A percentile compares a stretch with the other conserved stretches of the same genome.
These are phyloP conservation scores for Henckelia pumila DNA, from an alignment of 257 asterid genomes.

Conservation along the genomic window DNA sequence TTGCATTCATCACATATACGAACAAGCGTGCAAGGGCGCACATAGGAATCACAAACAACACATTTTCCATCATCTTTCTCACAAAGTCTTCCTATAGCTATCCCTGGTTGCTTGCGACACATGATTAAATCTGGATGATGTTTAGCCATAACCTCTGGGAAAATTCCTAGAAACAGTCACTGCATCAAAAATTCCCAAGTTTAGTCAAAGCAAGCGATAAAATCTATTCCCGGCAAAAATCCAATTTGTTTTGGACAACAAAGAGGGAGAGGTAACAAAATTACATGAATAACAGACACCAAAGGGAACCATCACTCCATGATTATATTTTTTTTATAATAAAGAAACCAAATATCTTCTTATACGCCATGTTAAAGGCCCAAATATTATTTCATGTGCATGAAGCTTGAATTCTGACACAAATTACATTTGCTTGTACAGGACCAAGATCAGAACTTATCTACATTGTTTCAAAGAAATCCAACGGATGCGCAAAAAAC, in stretches of 20 bases:
- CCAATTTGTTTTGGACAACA: not conserved
- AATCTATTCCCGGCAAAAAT: too few species aligned
- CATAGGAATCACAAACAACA: slow-evolving; percentile 82
- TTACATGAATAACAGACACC: not conserved
- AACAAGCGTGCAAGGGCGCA: slow-evolving; percentile 88
- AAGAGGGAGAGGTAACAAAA: not conserved
- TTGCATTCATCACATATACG: slow-evolving; percentile 89
- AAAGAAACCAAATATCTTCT: not conserved
- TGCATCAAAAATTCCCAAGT: not conserved
- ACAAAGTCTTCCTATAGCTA: slow-evolving; percentile 82
- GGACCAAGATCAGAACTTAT: not conserved
- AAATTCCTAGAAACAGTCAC: slow-evolving; percentile 18
- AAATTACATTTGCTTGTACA: not conserved
- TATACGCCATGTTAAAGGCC: not conserved
- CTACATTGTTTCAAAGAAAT: not conserved
- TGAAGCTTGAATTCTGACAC: not conserved
- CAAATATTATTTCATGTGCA: not conserved
- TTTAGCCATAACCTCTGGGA: slow-evolving; percentile 59
- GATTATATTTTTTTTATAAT: too few species aligned
- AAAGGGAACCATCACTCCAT: not conserved
- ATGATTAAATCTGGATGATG: slow-evolving; percentile 90
- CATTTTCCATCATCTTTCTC: slow-evolving; percentile 90
- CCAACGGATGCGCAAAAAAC: not conserved
- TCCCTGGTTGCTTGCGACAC: slow-evolving; percentile 92
- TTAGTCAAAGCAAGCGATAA: not conserved